Evolutionary conservation across 139 green algal species (phyloP).

Genomic region (Haematococcus lacustris): DNA sequence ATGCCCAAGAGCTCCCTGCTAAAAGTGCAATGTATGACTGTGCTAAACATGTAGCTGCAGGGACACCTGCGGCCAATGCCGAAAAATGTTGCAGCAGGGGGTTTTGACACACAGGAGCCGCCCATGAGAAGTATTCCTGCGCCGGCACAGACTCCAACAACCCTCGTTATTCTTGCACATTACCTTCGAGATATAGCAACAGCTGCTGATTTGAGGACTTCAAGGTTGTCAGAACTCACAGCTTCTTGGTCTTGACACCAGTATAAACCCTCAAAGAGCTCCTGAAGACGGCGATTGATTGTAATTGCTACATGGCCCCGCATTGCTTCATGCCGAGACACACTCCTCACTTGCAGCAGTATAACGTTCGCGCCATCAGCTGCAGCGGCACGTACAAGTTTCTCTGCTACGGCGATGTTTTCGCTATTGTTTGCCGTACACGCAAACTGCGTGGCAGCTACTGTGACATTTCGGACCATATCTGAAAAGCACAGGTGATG

Average conservation of each 20-base stretch:
- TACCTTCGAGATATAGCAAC: background rate
- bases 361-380: slow-evolving; percentile 59
- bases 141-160: background rate
- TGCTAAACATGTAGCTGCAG: background rate
- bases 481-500: no score
- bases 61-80: background rate
- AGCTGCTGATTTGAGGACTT: background rate
- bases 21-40: no score
- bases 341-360: slow-evolving; percentile 44
- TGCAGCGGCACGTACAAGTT: slow-evolving; percentile 43
- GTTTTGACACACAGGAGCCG: background rate
- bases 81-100: background rate
- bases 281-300: slow-evolving; percentile 22
- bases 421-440: no score
- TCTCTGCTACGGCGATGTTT: no score
- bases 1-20: background rate
- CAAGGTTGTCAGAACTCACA: background rate
- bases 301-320: background rate
- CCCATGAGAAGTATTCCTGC: background rate
- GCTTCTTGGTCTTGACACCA: slow-evolving; percentile 46
- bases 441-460: no score
- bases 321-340: background rate
- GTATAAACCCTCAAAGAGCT: slow-evolving; percentile 63
- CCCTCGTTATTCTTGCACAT: background rate
- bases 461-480: no score